Percentiles rank a stretch among this genome's conserved stretches.
phyloP scores from a whole-genome alignment of 2,329 filamentous ascomycete species.

The Neopestalotiopsis sp. region DNA sequence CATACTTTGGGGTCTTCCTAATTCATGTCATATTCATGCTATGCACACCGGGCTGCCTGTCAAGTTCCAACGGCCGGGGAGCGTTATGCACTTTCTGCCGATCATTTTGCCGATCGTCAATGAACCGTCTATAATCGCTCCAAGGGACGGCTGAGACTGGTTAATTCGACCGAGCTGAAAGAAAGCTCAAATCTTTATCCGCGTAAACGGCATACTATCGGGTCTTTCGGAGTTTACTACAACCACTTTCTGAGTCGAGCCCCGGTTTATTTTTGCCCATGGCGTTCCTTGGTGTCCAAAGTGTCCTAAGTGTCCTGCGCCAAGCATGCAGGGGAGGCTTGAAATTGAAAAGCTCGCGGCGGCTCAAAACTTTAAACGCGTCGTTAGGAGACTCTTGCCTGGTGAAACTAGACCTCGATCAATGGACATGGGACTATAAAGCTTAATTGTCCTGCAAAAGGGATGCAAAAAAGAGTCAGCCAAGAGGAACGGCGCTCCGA shows the following conservation, averaged over 20 bases:
- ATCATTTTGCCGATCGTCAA: too few species aligned
- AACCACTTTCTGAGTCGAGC: not conserved
- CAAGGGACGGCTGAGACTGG: too few species aligned
- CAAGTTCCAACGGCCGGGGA: too few species aligned
- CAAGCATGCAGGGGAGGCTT: not conserved
- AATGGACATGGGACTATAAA: not conserved
- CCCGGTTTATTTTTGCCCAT: not conserved
- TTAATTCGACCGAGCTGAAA: too few species aligned
- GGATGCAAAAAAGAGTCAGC: not conserved
- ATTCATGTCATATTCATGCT: too few species aligned
- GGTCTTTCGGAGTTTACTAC: not conserved
- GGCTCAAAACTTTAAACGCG: not conserved
- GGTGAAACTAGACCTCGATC: not conserved
- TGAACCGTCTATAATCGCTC: too few species aligned
- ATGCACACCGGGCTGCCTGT: too few species aligned
- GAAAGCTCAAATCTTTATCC: not conserved
- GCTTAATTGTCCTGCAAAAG: not conserved
- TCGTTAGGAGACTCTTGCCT: not conserved
- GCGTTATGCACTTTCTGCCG: too few species aligned
- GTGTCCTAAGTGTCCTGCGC: not conserved
- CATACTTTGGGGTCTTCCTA: too few species aligned
- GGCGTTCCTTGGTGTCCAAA: not conserved
- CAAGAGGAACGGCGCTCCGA: not conserved
- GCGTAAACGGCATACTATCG: not conserved
- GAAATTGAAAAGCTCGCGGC: not conserved